phyloP scores from a whole-genome alignment of 129 eudicot genomes.

The Lactuca saligna region DNA sequence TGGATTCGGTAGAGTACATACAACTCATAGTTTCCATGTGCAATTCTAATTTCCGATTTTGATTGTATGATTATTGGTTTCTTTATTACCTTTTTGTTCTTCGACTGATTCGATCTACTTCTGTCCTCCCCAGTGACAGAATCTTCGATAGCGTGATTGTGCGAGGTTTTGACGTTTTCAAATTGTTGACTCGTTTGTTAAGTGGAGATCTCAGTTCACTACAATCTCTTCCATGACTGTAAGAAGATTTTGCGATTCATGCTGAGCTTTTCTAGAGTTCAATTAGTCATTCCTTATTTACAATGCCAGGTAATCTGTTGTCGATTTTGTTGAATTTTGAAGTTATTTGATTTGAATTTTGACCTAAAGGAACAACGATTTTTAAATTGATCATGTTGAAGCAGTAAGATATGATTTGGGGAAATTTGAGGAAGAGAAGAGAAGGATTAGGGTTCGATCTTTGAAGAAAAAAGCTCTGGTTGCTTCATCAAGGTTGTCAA shows the following conservation, averaged over 20 bases:
- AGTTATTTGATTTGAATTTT: not conserved
- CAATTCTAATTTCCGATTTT: not conserved
- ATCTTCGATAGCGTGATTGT: not conserved
- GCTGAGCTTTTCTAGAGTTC: not conserved
- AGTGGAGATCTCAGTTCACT: not conserved
- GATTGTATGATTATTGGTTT: not conserved
- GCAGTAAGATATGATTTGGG: slow-evolving; percentile 48
- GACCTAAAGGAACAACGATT: not conserved
- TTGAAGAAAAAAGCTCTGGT: slow-evolving; percentile 65
- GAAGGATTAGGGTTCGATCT: slow-evolving; percentile 60
- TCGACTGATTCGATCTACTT: not conserved
- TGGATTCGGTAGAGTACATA: not conserved
- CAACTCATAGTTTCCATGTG: slow-evolving; percentile 6
- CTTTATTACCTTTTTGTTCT: not conserved
- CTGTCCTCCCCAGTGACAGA: not conserved
- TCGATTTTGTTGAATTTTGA: not conserved
- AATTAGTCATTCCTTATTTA: not conserved
- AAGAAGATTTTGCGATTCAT: not conserved
- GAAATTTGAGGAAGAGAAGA: slow-evolving; percentile 64
- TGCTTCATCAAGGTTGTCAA: slow-evolving; percentile 46
- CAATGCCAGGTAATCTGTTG: slow-evolving; percentile 9
- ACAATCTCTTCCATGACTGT: not conserved
- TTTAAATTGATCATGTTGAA: slow-evolving; percentile 1
- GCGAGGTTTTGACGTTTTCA: slow-evolving; percentile 6
- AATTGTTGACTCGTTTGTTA: not conserved